Evolutionary conservation across 305 asterid species (phyloP).

Genomic region (Solanum hybrid): DNA sequence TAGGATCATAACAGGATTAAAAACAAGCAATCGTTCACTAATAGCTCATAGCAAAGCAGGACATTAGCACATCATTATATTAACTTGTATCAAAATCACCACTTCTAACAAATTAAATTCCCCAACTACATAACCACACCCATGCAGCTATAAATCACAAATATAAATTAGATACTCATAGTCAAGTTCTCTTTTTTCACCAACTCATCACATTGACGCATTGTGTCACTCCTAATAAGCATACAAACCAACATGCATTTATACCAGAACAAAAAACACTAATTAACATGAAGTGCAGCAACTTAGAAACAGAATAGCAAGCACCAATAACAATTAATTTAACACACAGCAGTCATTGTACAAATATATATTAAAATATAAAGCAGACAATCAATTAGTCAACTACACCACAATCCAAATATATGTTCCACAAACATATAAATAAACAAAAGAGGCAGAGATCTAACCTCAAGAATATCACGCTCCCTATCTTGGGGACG

Average conservation of each 20-base stretch:
- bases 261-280: not conserved
- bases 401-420: not conserved
- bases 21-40: not conserved
- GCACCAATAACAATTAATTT: not conserved
- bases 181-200: not conserved
- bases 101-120: not conserved
- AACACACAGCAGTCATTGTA: not conserved
- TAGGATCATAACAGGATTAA: not conserved
- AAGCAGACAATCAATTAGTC: not conserved
- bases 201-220: not conserved
- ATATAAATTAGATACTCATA: not conserved
- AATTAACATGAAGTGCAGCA: not conserved
- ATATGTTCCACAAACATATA: not conserved
- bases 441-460: not conserved
- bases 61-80: not conserved
- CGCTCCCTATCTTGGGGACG: conserved; percentile 76
- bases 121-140: not conserved
- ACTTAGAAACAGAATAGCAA: not conserved
- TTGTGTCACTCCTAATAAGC: not conserved
- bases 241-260: not conserved
- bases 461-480: conserved; percentile 61
- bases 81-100: not conserved
- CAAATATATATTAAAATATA: not conserved
- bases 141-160: not conserved
- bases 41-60: not conserved